Base-by-base conservation (phyloP, 345 rosid genomes). In the Salix purpurea region DNA sequence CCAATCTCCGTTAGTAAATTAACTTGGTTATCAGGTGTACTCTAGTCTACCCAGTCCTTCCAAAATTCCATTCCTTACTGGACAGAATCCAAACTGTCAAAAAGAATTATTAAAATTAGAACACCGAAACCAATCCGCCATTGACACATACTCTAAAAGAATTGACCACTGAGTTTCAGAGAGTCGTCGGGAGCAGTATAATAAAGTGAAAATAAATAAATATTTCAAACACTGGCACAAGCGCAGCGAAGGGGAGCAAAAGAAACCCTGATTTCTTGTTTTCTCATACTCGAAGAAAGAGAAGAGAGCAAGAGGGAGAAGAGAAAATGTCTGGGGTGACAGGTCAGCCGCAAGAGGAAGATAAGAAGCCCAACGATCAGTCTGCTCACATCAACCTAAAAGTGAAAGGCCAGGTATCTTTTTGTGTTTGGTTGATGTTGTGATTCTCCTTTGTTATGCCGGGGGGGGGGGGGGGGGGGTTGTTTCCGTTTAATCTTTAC, bases 321-420 rank as follows among this genome's bases (percentile, higher is more conserved):
- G 21, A 16, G 9, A 54, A 81, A 48, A 89, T 81, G 86, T 77
- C 76, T 7, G 78, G 84, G 8, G 76, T 78, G 62, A 74, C 86
- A 1, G 86, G 65, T 52, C 87, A 73, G 69, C 74, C 64, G 8
- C 78, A 82, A 67, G 96, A 89, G 72, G 91, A 88, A 76, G 97
- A 87, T 64, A 91, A 93, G 92, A 90, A 91, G 86, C 94, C 94
- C 28, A 85, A 80, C 72, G 98, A 90, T 39, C 90, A 88, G 76
- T 76, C 89, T 16, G 92, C 85, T 32, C 97, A 91, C 82, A 90
- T 93, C 85, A 91, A 91, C 34, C 97, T 93, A 60, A 93, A 93
- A 76, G 98, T 93, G 78, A 91, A 93, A 83, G 94, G 97, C 60
- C 97, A 94, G 97, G 98, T 93, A 69, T 69, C 19, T 46, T n/a